Evolutionary conservation across 1,284 basidiomycete genomes (phyloP).

Genomic region (Prillingera fragicola): DNA sequence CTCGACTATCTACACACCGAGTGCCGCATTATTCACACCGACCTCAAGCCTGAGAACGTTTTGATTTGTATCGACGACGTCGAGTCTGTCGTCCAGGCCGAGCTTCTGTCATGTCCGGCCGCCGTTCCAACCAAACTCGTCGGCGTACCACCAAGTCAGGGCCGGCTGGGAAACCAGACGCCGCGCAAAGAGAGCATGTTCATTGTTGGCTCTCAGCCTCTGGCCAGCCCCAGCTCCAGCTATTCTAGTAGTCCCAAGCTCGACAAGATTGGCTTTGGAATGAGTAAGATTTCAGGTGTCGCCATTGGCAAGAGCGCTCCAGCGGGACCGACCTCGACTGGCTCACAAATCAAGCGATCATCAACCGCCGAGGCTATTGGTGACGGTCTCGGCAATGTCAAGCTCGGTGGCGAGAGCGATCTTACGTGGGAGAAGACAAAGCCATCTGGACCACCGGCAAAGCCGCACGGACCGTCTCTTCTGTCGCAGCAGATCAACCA

Average conservation of each 20-base stretch:
- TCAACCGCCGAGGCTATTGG: conserved; percentile 55
- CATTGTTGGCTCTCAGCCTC: conserved; percentile 90
- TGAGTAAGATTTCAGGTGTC: conserved; percentile 60
- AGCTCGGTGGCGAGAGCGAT: conserved; percentile 52
- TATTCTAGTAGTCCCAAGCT: conserved; percentile 72
- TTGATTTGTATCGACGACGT: conserved; percentile 97
- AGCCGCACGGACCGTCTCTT: conserved; percentile 62
- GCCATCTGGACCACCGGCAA: conserved; percentile 37
- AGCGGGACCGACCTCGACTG: conserved; percentile 4
- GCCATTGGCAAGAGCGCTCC: conserved; percentile 24
- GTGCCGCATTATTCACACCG: conserved; percentile 92
- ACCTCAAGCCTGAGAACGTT: conserved; percentile 97
- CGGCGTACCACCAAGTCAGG: conserved; percentile 91
- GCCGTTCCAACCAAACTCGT: conserved; percentile 72
- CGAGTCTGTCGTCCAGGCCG: conserved; percentile 83
- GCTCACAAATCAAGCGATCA: conserved; percentile 30
- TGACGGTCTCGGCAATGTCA: conserved; percentile 60
- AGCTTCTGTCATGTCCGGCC: conserved; percentile 59
- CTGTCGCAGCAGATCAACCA: conserved; percentile 69
- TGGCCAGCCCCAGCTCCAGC: conserved; percentile 71
- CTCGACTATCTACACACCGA: conserved; percentile 96
- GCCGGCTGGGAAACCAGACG: conserved; percentile 94
- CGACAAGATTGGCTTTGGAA: conserved; percentile 86
- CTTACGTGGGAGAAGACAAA: conserved; percentile 57
- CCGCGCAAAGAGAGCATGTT: conserved; percentile 80